Evolutionary conservation across 2,329 filamentous ascomycete genomes (phyloP), one percentile per base, ranked within the genome.

Genomic region (Ascochyta koolunga): DNA sequence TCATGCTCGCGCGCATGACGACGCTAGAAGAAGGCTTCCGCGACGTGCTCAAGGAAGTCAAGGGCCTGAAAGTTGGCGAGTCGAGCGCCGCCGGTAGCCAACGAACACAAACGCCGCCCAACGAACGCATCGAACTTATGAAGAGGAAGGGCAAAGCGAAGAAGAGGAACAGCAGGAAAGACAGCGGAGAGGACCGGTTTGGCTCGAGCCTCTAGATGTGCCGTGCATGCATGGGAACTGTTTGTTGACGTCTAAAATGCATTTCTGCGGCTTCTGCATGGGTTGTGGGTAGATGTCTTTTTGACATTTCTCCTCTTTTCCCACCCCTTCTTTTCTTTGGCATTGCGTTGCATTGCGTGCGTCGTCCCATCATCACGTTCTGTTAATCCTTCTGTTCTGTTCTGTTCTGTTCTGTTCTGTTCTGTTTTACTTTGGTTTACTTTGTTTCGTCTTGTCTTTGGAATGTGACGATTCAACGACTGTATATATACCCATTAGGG

Each of bases 1-100:
- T 96, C 39, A 89, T 97, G 75, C 79, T 97, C 39, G 91, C 91
- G 8, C 82, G 91, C 29, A 97, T 97, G 91, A 95, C 95, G 72
- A 93, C 89, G 7, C 81, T 98, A 2, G 93, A 98, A 72, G 91
- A 96, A 75, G 89, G 92, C 13, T 93, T 98, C 72, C 84, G 89
- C 2, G 91, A 96, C 55, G 88, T 96, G n/a, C 84, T 92, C 51
- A 86, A 85, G 58, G 91, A 95, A 73, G 88, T 96, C 72, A 86
- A 89, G 58, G 85, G 86, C 59, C 77, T 84, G 71, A 84, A 79
- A 74, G 74, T 72, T 59, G 73, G 67, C 19, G 70, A 67, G 1
- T 51, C 50, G 18, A 60, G 66, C 41, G 59, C 67, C 21, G 51
- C 46, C 7, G 62, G 56, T 7, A 70, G 67, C 33, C 63, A 62